Conservation (phyloP, 768 basidiomycete genomes). For the Chalciporus chontae region DNA sequence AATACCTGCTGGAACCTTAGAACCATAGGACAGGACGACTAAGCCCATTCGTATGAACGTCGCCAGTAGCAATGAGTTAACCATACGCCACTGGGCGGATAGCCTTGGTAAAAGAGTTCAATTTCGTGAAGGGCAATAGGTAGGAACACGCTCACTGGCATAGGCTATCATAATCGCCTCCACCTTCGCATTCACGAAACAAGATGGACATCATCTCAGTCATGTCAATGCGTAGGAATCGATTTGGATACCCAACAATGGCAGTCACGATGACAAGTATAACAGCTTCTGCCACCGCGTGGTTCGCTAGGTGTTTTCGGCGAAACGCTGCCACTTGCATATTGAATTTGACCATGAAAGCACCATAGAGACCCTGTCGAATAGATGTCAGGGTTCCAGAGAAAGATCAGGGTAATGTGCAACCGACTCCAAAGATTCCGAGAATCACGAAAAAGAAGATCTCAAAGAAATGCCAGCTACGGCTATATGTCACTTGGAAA, state of each 20-base stretch:
- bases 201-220: conserved; percentile 93
- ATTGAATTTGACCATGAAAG: conserved; percentile 96
- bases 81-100: conserved; percentile 90
- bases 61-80: conserved; percentile 87
- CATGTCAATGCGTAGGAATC: conserved; percentile 96
- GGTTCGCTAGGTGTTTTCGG: conserved; percentile 78
- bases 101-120: conserved; percentile 47
- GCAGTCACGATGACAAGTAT: conserved; percentile 85
- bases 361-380: conserved; percentile 89
- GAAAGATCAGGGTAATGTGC: neutral
- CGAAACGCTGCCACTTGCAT: conserved; percentile 93
- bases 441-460: conserved; percentile 94
- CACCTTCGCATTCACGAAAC: conserved; percentile 94
- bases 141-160: conserved; percentile 75
- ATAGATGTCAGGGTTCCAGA: conserved; percentile 10
- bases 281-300: conserved; percentile 88
- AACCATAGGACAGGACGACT: conserved; percentile 91
- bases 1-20: conserved; percentile 95
- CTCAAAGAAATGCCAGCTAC: conserved; percentile 99
- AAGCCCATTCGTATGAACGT: conserved; percentile 84
- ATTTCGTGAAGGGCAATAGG: neutral
- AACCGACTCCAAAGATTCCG: conserved; percentile 88
- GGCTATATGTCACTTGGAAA: conserved; percentile 96
- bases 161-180: conserved; percentile 83
- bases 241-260: conserved; percentile 89